phyloP scores from a whole-genome alignment of 192 early-diverging fungal species.

The Coemansia sp. region DNA sequence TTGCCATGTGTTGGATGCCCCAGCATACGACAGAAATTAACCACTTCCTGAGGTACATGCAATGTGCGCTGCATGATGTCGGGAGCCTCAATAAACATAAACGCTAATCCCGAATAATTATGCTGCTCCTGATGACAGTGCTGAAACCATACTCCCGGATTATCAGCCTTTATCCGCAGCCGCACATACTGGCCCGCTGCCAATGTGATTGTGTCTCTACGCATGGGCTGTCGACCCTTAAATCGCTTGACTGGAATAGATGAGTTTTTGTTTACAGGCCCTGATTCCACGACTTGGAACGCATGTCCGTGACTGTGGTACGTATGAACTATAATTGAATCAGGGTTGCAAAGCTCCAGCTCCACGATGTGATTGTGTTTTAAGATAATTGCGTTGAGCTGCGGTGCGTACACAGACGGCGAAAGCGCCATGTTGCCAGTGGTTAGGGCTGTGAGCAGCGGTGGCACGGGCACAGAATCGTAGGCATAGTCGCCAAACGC shows the following conservation, averaged over 20 bases:
- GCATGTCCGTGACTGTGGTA: not conserved
- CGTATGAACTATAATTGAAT: too few relatives aligned
- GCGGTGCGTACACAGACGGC: slow-evolving; percentile 62
- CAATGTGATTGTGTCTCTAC: slow-evolving; percentile 70
- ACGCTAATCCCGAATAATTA: slow-evolving; percentile 55
- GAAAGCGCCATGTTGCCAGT: slow-evolving; percentile 58
- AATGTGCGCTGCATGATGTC: slow-evolving; percentile 55
- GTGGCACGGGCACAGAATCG: slow-evolving; percentile 50
- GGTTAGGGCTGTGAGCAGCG: slow-evolving; percentile 63
- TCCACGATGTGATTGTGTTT: slow-evolving; percentile 64
- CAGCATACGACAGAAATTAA: slow-evolving; percentile 60
- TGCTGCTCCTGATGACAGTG: slow-evolving; percentile 35
- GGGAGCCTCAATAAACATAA: slow-evolving; percentile 67
- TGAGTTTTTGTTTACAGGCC: slow-evolving; percentile 36
- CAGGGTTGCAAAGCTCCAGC: not conserved
- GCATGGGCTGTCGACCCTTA: slow-evolving; percentile 3
- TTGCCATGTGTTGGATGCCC: slow-evolving; percentile 64
- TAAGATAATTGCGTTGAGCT: slow-evolving; percentile 60
- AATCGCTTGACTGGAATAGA: not conserved
- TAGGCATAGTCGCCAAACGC: slow-evolving; percentile 9
- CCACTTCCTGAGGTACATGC: slow-evolving; percentile 55
- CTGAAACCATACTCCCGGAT: slow-evolving; percentile 83
- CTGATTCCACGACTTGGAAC: slow-evolving; percentile 66
- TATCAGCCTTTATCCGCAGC: slow-evolving; percentile 76
- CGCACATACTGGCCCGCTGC: slow-evolving; percentile 59